Evolutionary conservation across 139 green algal genomes (phyloP), one percentile per base, ranked within the genome.

Genomic region (Parachlorella kessleri): DNA sequence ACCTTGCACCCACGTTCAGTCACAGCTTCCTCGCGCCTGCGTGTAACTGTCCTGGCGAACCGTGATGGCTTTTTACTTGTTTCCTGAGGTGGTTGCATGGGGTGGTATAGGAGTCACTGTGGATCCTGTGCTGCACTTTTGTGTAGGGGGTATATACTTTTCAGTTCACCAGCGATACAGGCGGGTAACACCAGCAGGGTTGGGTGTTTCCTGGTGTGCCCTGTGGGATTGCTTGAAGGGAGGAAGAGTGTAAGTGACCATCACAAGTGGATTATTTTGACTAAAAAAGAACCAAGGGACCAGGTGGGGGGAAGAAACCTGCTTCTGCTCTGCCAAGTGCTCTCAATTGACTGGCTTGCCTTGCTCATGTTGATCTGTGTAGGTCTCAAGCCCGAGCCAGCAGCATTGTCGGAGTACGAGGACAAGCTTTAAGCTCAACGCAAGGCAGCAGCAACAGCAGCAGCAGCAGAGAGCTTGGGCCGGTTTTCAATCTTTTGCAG

Each of bases 361-460:
- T 7, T 21, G 18, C n/a, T 24, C n/a, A 30, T 75, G 26, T 41
- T 41, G 3, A 9, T 40, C n/a, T 10, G 4, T 32, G 1, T 35
- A 59, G 72, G 96, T 63, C 90, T 98, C 89, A 98, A 98, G 93
- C 72, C 80, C 9, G 85, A 94, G 77, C 83, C 91, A 9, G 59
- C 87, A 7, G 84, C 93, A 3, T 85, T 98, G 53, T 81, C 37
- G 42, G 96, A 99, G 80, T 99, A 98, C 76, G 96, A 99, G 93
- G 96, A 99, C 92, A 99, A 98, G 94, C 88, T 98, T 26, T 98
- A 94, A 89, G 82, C 32, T 38, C 2, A 9, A 21, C 26, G 63
- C 28, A 33, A 18, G 63, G 28, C 38, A 28, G 68, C 33, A 73
- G 9, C 18, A 18, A 73, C 37, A 36, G 36, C 8, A 33, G 23